Base-by-base conservation (phyloP, 73 alveolate genomes). In the Paraurostyla sp. region DNA sequence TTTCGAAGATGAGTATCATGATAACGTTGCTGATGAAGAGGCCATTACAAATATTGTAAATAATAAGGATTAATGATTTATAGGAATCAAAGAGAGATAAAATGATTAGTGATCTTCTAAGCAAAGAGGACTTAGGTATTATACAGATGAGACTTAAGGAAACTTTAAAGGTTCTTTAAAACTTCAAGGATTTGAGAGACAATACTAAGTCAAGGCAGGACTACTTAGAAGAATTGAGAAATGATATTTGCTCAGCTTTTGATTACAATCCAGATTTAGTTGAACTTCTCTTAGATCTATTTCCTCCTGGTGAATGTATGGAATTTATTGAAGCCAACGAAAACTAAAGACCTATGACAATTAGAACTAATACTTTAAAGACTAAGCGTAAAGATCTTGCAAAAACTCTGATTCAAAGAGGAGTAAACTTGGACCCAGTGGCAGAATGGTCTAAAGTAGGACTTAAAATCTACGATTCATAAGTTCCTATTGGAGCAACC, bases 401-500 rank as follows among this genome's bases (percentile, higher is more conserved):
- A 0, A 95, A 97, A 80, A 91, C 94, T 58, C 91, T 98, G 75
- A 97, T 97, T n/a, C 94, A 97, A 88, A 92, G 99, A 88, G 99
- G 99, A 71, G 99, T 98, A 25, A 98, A 96, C 88, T 90, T 97
- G 32, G 99, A 98, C 76, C 99, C 99, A 13, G 93, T 96, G 6
- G 99, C 98, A 22, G 97, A 87, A 69, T 98, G 99, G 99, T 95
- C 97, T 2, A 98, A 98, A 84, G 99, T 98, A 54, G 99, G 99
- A 22, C 86, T 98, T 83, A 98, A 96, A 85, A 98, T 98, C 45
- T 97, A 95, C 85, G 99, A 97, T 43, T 93, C 99, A 58, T 80
- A 93, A 42, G 99, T 99, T 30, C 99, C 99, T n/a, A 98, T 99
- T 27, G 99, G 99, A 4, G 99, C 99, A n/a, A 97, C 99, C 0